Evolutionary conservation across 2,329 filamentous ascomycete species (phyloP), one percentile per base, ranked within the genome.

Genomic region (Thermothelomyces thermophilus): DNA sequence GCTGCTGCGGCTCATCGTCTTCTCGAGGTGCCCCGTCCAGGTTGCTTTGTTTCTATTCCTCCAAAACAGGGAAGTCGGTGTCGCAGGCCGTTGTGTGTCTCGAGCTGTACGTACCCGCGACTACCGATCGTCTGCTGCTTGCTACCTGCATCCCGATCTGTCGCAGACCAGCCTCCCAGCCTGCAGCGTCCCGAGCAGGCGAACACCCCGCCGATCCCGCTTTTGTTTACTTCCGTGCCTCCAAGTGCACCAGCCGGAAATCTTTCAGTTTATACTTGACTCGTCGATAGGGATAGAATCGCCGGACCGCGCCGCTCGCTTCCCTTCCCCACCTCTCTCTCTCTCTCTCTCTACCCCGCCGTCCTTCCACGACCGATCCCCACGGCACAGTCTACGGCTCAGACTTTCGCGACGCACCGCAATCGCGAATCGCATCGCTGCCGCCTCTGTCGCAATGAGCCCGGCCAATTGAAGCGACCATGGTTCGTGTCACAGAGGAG

Each of bases 401-500:
- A 9, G 14, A 16, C 33, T 35, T 20, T 22, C 14, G 17, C 22
- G 10, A n/a, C 50, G 34, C 3, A 20, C 20, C 31, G 13, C 14
- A 28, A 19, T 28, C 17, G 30, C 48, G 22, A 36, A 36, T 36
- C 24, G 36, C 37, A 36, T 28, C 37, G 20, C 20, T 30, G n/a
- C 19, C 14, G 16, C 35, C 37, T 49, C 52, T 34, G 50, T 55
- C 52, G 65, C 64, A 64, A 73, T 72, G 66, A 64, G 53, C 63
- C 63, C 57, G 66, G 63, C 68, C 66, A 58, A 62, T 62, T 71
- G 64, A 61, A 68, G 65, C 66, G 67, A 76, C 71, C 71, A 95
- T 95, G 90, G 87, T 91, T 73, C 82, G 85, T 72, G 79, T 91
- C 67, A 85, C 81, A 62, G 82, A 84, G 59, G 84, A 88, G 69